A percentile compares a stretch with the other conserved stretches of the same genome.
Conservation (phyloP, 148 eudicot genomes). For the Cornus controversa region DNA sequence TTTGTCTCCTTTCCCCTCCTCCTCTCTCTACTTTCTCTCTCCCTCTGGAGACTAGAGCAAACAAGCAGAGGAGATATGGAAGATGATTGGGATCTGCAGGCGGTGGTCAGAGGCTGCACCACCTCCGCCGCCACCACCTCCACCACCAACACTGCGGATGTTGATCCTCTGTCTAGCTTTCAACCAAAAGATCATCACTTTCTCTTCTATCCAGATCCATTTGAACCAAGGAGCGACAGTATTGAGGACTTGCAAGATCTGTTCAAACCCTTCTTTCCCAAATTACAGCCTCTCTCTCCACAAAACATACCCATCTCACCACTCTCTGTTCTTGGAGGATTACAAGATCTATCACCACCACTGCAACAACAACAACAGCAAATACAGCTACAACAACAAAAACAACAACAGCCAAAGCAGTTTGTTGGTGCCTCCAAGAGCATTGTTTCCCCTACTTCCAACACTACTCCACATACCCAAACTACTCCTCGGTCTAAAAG, state of each 20-base stretch:
- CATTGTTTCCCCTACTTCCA: neutral
- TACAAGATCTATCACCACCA: slow-evolving; percentile 28
- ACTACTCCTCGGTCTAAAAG: slow-evolving; percentile 52
- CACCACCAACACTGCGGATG: slow-evolving; percentile 24
- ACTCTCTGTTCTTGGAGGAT: slow-evolving; percentile 38
- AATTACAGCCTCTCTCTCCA: slow-evolving; percentile 20
- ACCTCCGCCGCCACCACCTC: slow-evolving; percentile 40
- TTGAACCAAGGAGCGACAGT: slow-evolving; percentile 16
- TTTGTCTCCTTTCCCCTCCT: slow-evolving; percentile 21
- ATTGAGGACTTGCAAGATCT: slow-evolving; percentile 40
- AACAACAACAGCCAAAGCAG: slow-evolving; percentile 14
- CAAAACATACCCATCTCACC: slow-evolving; percentile 32
- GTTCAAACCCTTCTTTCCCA: slow-evolving; percentile 38
- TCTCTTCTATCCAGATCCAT: slow-evolving; percentile 31
- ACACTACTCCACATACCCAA: slow-evolving; percentile 10
- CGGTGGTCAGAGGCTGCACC: slow-evolving; percentile 74
- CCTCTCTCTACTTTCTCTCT: slow-evolving; percentile 4
- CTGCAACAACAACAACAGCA: neutral
- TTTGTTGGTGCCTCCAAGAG: slow-evolving; percentile 14
- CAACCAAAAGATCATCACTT: slow-evolving; percentile 15
- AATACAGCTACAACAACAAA: neutral
- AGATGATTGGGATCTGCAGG: slow-evolving; percentile 84
- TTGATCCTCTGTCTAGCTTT: neutral
- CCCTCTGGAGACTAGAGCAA: slow-evolving; percentile 12
- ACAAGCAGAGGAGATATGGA: slow-evolving; percentile 31